Percentiles rank a stretch among this genome's conserved stretches.
Evolutionary conservation across 2,329 filamentous ascomycete species (phyloP).

Genomic region (Mycocentrospora acerina): DNA sequence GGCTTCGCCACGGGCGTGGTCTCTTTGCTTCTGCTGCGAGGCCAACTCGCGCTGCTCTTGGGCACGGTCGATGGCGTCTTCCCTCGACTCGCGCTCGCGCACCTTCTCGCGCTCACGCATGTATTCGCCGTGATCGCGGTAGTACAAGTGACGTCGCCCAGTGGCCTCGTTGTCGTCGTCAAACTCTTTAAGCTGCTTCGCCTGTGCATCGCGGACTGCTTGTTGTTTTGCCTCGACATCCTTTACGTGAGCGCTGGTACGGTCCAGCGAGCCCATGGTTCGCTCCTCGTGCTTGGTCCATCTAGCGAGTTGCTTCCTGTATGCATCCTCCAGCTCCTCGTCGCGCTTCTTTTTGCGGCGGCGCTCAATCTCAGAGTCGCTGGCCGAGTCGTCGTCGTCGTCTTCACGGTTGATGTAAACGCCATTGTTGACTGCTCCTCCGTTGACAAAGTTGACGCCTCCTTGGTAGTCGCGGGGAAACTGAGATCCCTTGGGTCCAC

Average conservation of each 20-base stretch:
- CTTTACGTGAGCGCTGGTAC: conserved; percentile 78
- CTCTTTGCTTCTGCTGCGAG: conserved; percentile 68
- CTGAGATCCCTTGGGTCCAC: conserved; percentile 67
- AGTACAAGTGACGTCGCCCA: conserved; percentile 77
- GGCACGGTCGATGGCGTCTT: conserved; percentile 80
- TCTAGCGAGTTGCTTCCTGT: conserved; percentile 80
- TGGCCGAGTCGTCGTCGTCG: conserved; percentile 79
- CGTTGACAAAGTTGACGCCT: conserved; percentile 80
- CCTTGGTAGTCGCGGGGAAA: conserved; percentile 73
- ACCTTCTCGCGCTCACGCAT: conserved; percentile 75
- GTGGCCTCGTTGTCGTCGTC: conserved; percentile 83
- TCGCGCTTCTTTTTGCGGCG: conserved; percentile 70
- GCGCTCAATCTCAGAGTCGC: conserved; percentile 80
- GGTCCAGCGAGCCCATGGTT: conserved; percentile 78
- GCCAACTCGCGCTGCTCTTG: conserved; percentile 75
- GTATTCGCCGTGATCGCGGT: conserved; percentile 83
- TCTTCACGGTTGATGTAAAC: conserved; percentile 65
- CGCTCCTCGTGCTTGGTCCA: conserved; percentile 90
- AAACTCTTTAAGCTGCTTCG: conserved; percentile 75
- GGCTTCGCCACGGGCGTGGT: conserved; percentile 79
- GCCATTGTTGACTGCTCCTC: conserved; percentile 65
- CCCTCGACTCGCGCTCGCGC: conserved; percentile 69
- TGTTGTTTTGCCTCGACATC: conserved; percentile 69
- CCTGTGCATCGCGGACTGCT: conserved; percentile 65
- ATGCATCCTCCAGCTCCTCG: conserved; percentile 76